Percentiles rank a stretch among this genome's conserved stretches.
Conservation (phyloP, 306 rosid genomes). For the Carpinus viminea region DNA sequence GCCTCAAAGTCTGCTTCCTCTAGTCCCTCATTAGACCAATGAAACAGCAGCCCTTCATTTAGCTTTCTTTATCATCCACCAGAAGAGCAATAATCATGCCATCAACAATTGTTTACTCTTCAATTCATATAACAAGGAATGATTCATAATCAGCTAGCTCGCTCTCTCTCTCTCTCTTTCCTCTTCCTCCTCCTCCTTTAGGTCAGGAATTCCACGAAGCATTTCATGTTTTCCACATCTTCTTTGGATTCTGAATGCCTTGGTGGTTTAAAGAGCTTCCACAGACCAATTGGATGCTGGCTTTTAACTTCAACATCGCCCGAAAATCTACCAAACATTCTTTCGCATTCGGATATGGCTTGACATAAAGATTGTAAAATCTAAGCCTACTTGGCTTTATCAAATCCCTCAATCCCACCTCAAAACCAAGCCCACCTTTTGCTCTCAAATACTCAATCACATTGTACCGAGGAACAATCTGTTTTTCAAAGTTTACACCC, state of each 20-base stretch:
- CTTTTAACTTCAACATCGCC: constrained; percentile 40
- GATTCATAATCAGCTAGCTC: neutral
- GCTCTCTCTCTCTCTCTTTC: neutral
- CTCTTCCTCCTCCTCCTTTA: neutral
- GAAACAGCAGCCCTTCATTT: neutral
- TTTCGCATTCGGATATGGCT: constrained; percentile 82
- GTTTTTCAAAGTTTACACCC: constrained; percentile 82
- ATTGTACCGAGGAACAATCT: constrained; percentile 71
- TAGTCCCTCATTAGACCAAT: neutral
- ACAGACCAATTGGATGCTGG: constrained; percentile 68
- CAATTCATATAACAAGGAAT: neutral
- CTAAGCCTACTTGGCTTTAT: constrained; percentile 76
- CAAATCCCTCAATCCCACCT: constrained; percentile 63
- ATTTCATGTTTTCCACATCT: constrained; percentile 58
- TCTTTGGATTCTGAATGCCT: constrained; percentile 48
- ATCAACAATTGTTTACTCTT: neutral
- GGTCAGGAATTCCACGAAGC: constrained; percentile 59
- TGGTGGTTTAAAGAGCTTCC: constrained; percentile 71
- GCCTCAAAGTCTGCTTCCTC: neutral
- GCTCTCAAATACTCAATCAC: constrained; percentile 75
- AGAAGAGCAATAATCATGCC: neutral
- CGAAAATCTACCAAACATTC: constrained; percentile 58
- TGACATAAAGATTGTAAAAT: constrained; percentile 83
- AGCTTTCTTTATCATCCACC: neutral
- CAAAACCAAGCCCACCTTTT: constrained; percentile 63